These are phyloP conservation scores for Penicillium bovifimosum DNA, from an alignment of 495 filamentous ascomycete species.

Conservation along the genomic window DNA sequence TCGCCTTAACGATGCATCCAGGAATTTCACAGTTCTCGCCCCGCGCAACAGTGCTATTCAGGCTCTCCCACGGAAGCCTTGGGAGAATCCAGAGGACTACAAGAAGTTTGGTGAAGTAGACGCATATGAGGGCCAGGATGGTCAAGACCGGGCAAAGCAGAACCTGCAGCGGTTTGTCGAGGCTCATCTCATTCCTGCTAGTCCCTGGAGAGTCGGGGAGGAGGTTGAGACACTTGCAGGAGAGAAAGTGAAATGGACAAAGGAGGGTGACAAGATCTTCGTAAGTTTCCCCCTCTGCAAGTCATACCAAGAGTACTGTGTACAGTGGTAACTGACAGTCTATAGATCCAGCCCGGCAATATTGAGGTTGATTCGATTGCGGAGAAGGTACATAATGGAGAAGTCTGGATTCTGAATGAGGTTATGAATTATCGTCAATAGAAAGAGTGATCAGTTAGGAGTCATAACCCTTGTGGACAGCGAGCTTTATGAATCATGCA, in stretches of 20 bases:
- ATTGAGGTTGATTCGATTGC: slow-evolving; percentile 69
- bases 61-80: slow-evolving; percentile 79
- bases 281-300: slow-evolving; percentile 41
- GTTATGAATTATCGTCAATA: slow-evolving; percentile 55
- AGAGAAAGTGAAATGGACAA: slow-evolving; percentile 75
- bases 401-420: slow-evolving; percentile 70
- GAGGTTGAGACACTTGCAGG: slow-evolving; percentile 68
- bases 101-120: slow-evolving; percentile 55
- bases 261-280: slow-evolving; percentile 63
- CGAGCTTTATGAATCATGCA: slow-evolving; percentile 12
- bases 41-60: slow-evolving; percentile 79
- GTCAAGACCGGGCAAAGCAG: slow-evolving; percentile 69
- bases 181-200: slow-evolving; percentile 70
- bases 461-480: slow-evolving; percentile 2
- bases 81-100: slow-evolving; percentile 88
- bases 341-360: slow-evolving; percentile 71
- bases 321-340: slow-evolving; percentile 4
- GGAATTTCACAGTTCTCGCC: slow-evolving; percentile 86
- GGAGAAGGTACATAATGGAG: slow-evolving; percentile 73
- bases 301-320: background rate
- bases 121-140: slow-evolving; percentile 74
- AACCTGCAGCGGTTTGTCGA: slow-evolving; percentile 85
- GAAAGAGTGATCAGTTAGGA: slow-evolving; percentile 5
- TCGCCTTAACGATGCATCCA: slow-evolving; percentile 60
- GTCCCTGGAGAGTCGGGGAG: slow-evolving; percentile 74